Conservation (phyloP, 2,329 filamentous ascomycete genomes). For the Fusarium sp. region DNA sequence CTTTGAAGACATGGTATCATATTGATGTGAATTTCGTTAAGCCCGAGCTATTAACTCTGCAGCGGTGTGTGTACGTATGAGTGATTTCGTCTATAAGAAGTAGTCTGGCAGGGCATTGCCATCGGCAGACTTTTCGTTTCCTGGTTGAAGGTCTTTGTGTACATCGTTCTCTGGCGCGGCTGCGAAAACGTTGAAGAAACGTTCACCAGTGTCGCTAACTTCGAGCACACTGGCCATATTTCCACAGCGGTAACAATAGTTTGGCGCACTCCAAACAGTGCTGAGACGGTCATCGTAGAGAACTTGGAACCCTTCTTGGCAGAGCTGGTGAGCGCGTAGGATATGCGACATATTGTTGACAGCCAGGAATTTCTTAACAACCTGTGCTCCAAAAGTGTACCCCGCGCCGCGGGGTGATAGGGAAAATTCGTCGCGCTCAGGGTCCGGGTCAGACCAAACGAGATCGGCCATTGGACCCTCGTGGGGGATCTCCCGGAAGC, state of each 20-base stretch:
- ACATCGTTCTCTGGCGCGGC: slow-evolving; percentile 95
- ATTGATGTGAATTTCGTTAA: slow-evolving; percentile 39
- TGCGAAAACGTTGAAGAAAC: slow-evolving; percentile 98
- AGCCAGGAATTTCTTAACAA: slow-evolving; percentile 97
- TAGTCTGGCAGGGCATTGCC: slow-evolving; percentile 75
- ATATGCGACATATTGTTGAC: slow-evolving; percentile 99
- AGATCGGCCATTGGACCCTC: slow-evolving; percentile 99
- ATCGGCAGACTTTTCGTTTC: slow-evolving; percentile 76
- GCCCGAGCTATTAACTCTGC: slow-evolving; percentile 25
- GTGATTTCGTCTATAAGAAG: slow-evolving; percentile 67
- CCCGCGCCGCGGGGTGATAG: slow-evolving; percentile 92
- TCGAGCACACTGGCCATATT: slow-evolving; percentile 98
- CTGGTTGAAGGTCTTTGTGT: slow-evolving; percentile 85
- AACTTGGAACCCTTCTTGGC: slow-evolving; percentile 97
- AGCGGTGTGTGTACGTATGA: slow-evolving; percentile 14
- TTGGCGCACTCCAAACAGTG: slow-evolving; percentile 98
- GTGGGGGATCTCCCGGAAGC: slow-evolving; percentile 97
- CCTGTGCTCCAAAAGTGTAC: slow-evolving; percentile 97
- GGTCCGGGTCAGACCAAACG: slow-evolving; percentile 97
- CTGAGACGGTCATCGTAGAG: slow-evolving; percentile 94
- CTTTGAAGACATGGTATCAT: slow-evolving; percentile 45
- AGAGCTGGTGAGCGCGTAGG: slow-evolving; percentile 95
- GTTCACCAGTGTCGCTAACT: slow-evolving; percentile 90
- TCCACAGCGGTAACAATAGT: slow-evolving; percentile 94
- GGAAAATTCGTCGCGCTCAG: slow-evolving; percentile 97